Base-by-base conservation (phyloP, 2,329 filamentous ascomycete genomes). In the Triangularia setosa region DNA sequence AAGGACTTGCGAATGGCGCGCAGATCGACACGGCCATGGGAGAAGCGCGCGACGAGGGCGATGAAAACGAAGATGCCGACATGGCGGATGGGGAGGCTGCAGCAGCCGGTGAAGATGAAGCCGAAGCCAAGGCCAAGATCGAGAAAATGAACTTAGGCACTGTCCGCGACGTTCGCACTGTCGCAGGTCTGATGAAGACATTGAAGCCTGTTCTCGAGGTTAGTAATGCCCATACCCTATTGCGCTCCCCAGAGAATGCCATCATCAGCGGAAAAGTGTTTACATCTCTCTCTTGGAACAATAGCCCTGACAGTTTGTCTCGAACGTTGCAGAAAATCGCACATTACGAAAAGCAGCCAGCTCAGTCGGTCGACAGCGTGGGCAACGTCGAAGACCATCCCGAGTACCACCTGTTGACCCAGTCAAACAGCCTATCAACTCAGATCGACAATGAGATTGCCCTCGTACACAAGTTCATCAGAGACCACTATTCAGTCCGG, bases 381-480 rank as follows among this genome's bases (percentile, higher is more conserved):
- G 92, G 93, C 71, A 93, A 91, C 62, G 88, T 96, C 72, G 93
- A 97, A 77, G 92, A 96, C 73, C 93, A 96, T 72, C 92, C 92
- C 60, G 93, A 96, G 75, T 97, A 96, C 77, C 88, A 92, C 76
- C 86, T 97, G 35, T 80, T 97, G 64, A 96, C 92, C 33, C 89
- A 95, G 75, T 93, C 93, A 16, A 97, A 97, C 75, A 90, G 89
- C 24, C 84, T 96, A 7, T 96, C 95, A 0, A 96, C 94, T 5
- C 90, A 91, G 68, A 97, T 98, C 70, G 93, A 97, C 70, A 92
- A 91, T 74, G 94, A 98, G 76, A 91, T 98, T 55, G 90, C 91
- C 33, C 85, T 95, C 7, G 91, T 98, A 23, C 95, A 99, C 82
- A 99, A 99, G 79, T 96, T 92, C 76, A 92, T 97, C 65, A 87